Evolutionary conservation across 768 basidiomycete genomes (phyloP), one percentile per base, ranked within the genome.

Genomic region (Kockovaella imperatae): DNA sequence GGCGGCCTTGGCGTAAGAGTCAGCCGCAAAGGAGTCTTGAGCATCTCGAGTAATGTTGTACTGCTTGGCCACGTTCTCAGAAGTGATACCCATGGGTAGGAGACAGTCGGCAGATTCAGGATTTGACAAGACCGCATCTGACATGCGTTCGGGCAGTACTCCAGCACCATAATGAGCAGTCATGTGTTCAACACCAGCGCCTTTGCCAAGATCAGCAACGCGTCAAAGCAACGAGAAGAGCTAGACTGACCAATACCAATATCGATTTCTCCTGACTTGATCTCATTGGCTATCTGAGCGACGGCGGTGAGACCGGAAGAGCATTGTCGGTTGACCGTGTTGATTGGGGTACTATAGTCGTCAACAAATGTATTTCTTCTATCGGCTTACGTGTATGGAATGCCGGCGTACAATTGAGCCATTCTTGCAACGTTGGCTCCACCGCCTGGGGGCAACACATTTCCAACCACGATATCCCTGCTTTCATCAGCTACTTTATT

Each of bases 291-390:
- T 42, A 97, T 85, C 63, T 67, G 73, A 50, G 86, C 81, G 53
- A 97, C 83, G n/a, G 93, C 84, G 79, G 91, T 87, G 41, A 97
- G 76, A 20, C 91, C 90, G 0, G 89, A 91, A 2, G 89, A 86
- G 72, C 93, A 99, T 42, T 97, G 78, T 48, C 93, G 77, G 71
- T 99, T 99, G 45, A 96, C 81, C 10, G 86, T 84, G 18, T 85
- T 85, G 53, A 96, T 78, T n/a, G 91, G 84, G 13, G 88, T 83
- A 21, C 71, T 72, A 32, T 6, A 11, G 32, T 10, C 18, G 36
- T 38, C 21, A 24, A 32, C 45, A 38, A 51, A 45, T 35, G 18
- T 25, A 21, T 7, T 6, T n/a, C 41, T 10, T 11, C 3, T 30
- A 30, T 11, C 30, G 35, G 52, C 71, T 58, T 25, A 72, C 54